Percentiles rank a stretch among this genome's conserved stretches.
These are phyloP conservation scores for Wickerhamiella domercqiae DNA, from an alignment of 805 yeast species.

Conservation along the genomic window DNA sequence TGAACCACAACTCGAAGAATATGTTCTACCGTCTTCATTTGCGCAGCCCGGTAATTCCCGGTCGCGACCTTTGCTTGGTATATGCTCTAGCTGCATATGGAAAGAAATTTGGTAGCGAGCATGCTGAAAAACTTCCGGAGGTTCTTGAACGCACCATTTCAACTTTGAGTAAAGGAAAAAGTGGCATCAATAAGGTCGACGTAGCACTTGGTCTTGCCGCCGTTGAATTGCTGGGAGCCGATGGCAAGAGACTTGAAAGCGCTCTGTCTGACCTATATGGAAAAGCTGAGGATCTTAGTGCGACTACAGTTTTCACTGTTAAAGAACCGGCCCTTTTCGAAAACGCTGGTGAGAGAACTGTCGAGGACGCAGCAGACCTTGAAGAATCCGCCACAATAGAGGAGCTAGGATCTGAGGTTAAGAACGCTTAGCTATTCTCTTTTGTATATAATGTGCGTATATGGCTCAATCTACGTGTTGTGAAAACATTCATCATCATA, in stretches of 20 bases:
- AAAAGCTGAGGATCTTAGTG: too few relatives aligned
- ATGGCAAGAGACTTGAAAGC: slow-evolving; percentile 1
- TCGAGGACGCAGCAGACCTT: too few relatives aligned
- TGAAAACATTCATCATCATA: too few relatives aligned
- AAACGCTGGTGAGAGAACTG: too few relatives aligned
- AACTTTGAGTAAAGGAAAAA: not conserved
- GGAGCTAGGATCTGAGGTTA: too few relatives aligned
- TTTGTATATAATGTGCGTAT: too few relatives aligned
- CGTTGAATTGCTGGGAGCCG: slow-evolving; percentile 3
- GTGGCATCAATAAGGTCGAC: slow-evolving; percentile 3
- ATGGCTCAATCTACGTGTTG: too few relatives aligned
- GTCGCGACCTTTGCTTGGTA: slow-evolving; percentile 11
- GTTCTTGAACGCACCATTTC: not conserved
- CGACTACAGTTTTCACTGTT: too few relatives aligned
- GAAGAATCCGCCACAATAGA: too few relatives aligned
- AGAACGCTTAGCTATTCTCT: too few relatives aligned
- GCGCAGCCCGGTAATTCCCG: slow-evolving; percentile 5
- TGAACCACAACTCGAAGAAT: slow-evolving; percentile 6
- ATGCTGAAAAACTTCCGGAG: slow-evolving; percentile 1
- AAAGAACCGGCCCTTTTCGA: too few relatives aligned
- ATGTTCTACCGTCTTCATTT: slow-evolving; percentile 8
- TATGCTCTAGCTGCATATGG: slow-evolving; percentile 11
- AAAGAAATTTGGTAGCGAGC: slow-evolving; percentile 7
- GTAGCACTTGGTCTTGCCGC: slow-evolving; percentile 6
- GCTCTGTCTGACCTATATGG: too few relatives aligned